Evolutionary conservation across 2,329 filamentous ascomycete genomes (phyloP), one percentile per base, ranked within the genome.

Genomic region (Alternaria novae-zelandiae): DNA sequence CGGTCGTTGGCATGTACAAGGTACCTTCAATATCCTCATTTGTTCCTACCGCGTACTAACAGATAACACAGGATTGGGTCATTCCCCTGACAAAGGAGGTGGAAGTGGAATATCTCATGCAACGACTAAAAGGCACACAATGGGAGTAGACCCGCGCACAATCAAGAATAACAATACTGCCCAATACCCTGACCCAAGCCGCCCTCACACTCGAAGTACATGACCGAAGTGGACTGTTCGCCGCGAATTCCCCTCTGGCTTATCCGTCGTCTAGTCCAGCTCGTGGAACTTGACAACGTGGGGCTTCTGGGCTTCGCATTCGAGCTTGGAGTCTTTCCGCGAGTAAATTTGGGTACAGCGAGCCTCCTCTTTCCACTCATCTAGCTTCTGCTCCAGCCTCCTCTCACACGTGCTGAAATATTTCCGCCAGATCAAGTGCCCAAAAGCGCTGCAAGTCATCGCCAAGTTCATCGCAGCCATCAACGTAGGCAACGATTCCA

Each of bases 11-110:
- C 20, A 81, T 81, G 78, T 81, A 81, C 70, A 79, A 80, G 74
- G 77, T 75, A 56, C 11, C 57, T 50, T 11, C 10, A 30, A 8
- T 43, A 3, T 0, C 2, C 15, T 53, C 20, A 25, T 17, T 36
- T 4, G 7, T 6, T 7, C 9, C 11, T 17, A 5, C 20, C 9
- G 6, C 15, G 6, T 28, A n/a, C 17, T 43, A 23, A 63, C 44
- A 43, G 15, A 13, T 12, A 23, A 9, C 30, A 11, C 57, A 74
- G 86, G 88, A 97, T 79, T 92, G 92, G 82, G 94, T 99, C 64
- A 99, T 99, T 72, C 96, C 96, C 0, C 82, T 98, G 79, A 99
- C 96, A n/a, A 99, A 99, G 81, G 91, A 94, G 68, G 95, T 99
- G 44, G 96, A 99, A 84, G 94, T 99, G 10, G 96, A 99, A 74